phyloP scores from a whole-genome alignment of 257 asterid species.

The Solanum chiquidenum region DNA sequence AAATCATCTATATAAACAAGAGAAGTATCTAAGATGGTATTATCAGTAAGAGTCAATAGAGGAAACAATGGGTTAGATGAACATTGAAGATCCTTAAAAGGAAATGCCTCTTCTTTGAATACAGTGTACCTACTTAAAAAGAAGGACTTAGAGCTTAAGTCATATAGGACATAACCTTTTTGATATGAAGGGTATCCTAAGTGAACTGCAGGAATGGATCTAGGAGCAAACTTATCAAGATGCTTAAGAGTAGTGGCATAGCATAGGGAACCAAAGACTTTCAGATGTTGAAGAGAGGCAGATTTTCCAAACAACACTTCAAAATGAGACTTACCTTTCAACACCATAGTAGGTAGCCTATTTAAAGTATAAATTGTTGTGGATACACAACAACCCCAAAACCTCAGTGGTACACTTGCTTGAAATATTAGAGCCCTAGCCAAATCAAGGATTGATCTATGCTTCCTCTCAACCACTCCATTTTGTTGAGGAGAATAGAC shows the following conservation, averaged over 20 bases:
- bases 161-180: not conserved
- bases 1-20: too few relatives aligned
- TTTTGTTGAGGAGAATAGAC: not conserved
- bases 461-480: too few relatives aligned
- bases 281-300: not conserved
- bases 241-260: not conserved
- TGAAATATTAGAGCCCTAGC: not conserved
- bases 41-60: too few relatives aligned
- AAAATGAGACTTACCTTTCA: not conserved
- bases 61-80: too few relatives aligned
- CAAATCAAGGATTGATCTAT: not conserved
- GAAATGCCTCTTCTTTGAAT: too few relatives aligned
- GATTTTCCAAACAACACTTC: not conserved
- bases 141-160: too few relatives aligned
- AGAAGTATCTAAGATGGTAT: too few relatives aligned
- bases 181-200: not conserved
- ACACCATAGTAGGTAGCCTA: not conserved
- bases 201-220: not conserved
- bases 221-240: not conserved
- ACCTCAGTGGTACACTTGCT: not conserved
- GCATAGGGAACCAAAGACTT: not conserved
- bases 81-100: too few relatives aligned
- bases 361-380: too few relatives aligned
- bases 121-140: too few relatives aligned
- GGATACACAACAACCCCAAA: not conserved